Evolutionary conservation across 2,329 filamentous ascomycete species (phyloP), one percentile per base, ranked within the genome.

Genomic region (Aspergillus calidoustus): DNA sequence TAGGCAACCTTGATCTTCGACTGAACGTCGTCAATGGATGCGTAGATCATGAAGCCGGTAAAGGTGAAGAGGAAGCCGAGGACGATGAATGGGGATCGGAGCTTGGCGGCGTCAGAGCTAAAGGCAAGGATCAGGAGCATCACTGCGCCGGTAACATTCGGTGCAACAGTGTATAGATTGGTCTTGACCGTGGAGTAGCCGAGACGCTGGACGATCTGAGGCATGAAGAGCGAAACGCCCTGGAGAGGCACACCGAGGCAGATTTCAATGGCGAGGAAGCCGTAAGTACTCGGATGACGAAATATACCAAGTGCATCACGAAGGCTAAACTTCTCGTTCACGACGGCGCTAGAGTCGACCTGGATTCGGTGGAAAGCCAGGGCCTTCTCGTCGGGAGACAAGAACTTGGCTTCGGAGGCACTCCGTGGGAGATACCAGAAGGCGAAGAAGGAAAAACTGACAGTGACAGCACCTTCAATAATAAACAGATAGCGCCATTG

Each of bases 11-110:
- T 81, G n/a, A 89, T 74, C 44, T 89, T 80, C 3, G 79, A 69
- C 43, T 85, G 74, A 17, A 92, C 86, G 67, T 88, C 82, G 30
- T 86, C 78, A 61, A 94, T 89, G 22, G 87, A 82, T 0, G 89
- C 89, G 68, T 90, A 93, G 71, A 94, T 91, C 74, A 93, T 86
- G 79, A 94, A 92, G 4, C 91, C 91, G 52, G 85, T 83, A 70
- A 93, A 91, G 0, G 90, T 92, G 67, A 94, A 86, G 2, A 86
- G 74, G 74, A 92, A 93, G 0, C 90, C 90, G 0, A 91, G 77
- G 0, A 87, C 86, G 67, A 94, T 89, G 72, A 93, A 93, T 0
- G 90, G 90, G 3, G 64, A 69, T 1, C 67, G 68, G 25, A 69
- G 68, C 1, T 62, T 64, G 48, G 63, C 67, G 30, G 64, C 55